Percentiles rank a stretch among this genome's conserved stretches.
phyloP scores from a whole-genome alignment of 306 rosid genomes.

The Senna tora region DNA sequence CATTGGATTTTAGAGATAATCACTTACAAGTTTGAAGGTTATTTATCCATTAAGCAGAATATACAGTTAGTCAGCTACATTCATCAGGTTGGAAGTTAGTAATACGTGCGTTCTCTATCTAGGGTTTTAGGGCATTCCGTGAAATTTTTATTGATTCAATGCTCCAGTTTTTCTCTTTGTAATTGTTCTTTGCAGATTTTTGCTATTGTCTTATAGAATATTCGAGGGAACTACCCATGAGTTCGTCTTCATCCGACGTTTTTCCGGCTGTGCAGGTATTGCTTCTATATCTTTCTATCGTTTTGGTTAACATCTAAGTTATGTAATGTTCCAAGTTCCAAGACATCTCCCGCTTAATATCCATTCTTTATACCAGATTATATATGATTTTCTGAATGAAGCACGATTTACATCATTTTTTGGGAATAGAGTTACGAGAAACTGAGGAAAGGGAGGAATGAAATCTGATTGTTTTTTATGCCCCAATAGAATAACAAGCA shows the following conservation, averaged over 20 bases:
- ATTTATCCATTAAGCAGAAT: neutral
- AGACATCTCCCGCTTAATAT: neutral
- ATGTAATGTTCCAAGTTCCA: neutral
- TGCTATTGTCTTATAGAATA: neutral
- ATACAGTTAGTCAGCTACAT: neutral
- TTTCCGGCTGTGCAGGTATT: slow-evolving; percentile 57
- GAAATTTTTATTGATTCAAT: neutral
- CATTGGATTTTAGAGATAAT: too few species aligned
- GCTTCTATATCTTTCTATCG: slow-evolving; percentile 5
- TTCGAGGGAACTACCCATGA: slow-evolving; percentile 47
- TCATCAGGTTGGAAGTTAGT: slow-evolving; percentile 30
- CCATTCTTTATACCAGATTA: too few species aligned
- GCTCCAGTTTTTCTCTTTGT: neutral
- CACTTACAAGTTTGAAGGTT: neutral
- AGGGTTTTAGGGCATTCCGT: slow-evolving; percentile 17
- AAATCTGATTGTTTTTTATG: neutral
- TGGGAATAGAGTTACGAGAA: neutral
- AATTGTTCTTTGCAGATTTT: slow-evolving; percentile 2
- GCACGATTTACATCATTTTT: neutral
- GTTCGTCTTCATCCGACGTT: slow-evolving; percentile 56
- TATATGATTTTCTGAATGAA: neutral
- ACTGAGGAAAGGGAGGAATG: neutral
- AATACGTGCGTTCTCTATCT: neutral
- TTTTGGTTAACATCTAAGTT: neutral
- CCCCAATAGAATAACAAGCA: neutral